phyloP scores from a whole-genome alignment of 495 filamentous ascomycete species.

The Choiromyces venosus region DNA sequence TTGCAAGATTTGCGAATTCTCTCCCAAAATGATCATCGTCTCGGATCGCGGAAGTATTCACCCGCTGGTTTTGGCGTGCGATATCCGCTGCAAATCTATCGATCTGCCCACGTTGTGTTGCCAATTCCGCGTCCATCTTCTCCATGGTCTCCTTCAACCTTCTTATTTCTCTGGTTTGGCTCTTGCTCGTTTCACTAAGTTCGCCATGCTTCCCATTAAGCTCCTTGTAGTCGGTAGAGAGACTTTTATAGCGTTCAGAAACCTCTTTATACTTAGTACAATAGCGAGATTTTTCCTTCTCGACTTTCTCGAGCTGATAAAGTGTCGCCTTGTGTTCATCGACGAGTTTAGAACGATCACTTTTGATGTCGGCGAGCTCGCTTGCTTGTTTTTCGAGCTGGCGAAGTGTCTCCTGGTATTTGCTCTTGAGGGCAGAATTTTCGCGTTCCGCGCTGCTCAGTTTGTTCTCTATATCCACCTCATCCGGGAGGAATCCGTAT shows the following conservation, averaged over 20 bases:
- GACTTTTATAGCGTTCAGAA: not conserved
- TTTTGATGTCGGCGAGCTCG: no score
- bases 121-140: not conserved
- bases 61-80: not conserved
- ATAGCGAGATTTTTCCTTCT: not conserved
- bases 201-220: not conserved
- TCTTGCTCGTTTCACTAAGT: not conserved
- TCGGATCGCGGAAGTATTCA: not conserved
- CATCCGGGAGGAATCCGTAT: no score
- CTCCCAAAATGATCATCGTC: conserved; percentile 22
- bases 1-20: conserved; percentile 14
- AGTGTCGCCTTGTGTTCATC: no score
- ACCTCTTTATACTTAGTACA: not conserved
- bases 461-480: not conserved
- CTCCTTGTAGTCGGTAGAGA: not conserved
- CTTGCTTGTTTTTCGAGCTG: no score
- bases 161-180: not conserved
- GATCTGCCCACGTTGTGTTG: not conserved
- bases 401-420: not conserved
- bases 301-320: no score
- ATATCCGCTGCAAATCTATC: not conserved
- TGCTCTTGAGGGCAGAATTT: not conserved
- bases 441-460: not conserved
- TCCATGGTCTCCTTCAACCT: not conserved
- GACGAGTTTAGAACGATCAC: no score